Evolutionary conservation across 1,284 basidiomycete genomes (phyloP).

Genomic region (Cronartium ribicola): DNA sequence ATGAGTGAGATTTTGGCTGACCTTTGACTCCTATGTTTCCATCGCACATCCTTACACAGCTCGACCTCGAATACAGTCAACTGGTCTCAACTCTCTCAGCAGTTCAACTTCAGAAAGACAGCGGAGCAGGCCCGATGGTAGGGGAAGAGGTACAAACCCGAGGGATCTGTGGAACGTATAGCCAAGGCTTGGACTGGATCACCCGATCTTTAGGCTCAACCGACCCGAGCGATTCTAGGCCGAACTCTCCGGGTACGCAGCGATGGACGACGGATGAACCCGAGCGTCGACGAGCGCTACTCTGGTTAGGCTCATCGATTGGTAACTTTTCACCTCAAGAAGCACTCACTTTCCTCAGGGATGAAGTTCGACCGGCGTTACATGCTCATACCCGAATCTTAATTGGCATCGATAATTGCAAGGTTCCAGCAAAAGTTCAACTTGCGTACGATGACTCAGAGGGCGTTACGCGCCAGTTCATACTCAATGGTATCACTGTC

Average conservation of each 20-base stretch:
- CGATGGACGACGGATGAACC: conserved; percentile 36
- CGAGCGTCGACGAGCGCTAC: conserved; percentile 58
- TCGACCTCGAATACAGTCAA: conserved; percentile 35
- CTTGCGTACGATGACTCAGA: conserved; percentile 56
- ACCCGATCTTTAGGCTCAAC: conserved; percentile 49
- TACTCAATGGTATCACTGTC: conserved; percentile 78
- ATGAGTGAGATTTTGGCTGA: not conserved
- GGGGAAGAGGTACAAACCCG: conserved; percentile 48
- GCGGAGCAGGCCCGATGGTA: conserved; percentile 25
- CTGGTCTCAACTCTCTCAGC: conserved; percentile 23
- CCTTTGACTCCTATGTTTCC: not conserved
- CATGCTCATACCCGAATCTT: conserved; percentile 59
- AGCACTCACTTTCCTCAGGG: conserved; percentile 70
- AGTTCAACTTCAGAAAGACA: conserved; percentile 28
- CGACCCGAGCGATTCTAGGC: not conserved
- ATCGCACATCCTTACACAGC: conserved; percentile 13
- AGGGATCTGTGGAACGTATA: conserved; percentile 84
- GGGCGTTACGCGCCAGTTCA: conserved; percentile 75
- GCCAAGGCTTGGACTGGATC: conserved; percentile 64
- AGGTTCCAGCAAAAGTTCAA: conserved; percentile 65
- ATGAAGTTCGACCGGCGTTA: conserved; percentile 62
- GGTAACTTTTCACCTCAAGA: conserved; percentile 82
- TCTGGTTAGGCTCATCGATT: conserved; percentile 90
- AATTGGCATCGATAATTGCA: conserved; percentile 80
- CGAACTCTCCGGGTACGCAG: not conserved